Conservation (phyloP, 75 land plant genomes). For the Sequoiadendron giganteum region DNA sequence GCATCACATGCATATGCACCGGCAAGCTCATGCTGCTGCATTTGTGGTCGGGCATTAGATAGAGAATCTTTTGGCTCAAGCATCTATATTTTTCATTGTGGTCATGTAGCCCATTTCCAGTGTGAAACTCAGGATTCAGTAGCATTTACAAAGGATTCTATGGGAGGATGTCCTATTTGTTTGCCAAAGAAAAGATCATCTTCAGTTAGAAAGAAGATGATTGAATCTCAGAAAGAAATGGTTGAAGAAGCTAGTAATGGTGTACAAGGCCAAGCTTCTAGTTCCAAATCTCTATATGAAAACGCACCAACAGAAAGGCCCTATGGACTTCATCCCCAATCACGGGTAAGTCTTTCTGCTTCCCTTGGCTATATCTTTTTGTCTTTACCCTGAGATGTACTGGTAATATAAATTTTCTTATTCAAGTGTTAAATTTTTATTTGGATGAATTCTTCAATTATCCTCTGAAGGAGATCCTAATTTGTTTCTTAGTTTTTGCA, state of each 20-base stretch:
- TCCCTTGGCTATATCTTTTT: background rate
- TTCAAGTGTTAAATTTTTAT: background rate
- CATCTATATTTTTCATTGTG: constrained; percentile 73
- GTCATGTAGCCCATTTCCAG: constrained; percentile 75
- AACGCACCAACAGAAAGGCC: constrained; percentile 33
- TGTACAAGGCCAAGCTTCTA: constrained; percentile 15
- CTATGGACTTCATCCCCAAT: constrained; percentile 43
- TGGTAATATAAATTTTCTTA: background rate
- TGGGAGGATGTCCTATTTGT: constrained; percentile 65
- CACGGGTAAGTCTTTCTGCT: constrained; percentile 37
- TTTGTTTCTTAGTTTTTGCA: constrained; percentile 25
- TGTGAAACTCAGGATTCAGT: constrained; percentile 57
- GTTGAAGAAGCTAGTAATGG: constrained; percentile 23
- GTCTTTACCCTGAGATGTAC: background rate
- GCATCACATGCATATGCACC: constrained; percentile 83
- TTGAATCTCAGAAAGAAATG: constrained; percentile 32
- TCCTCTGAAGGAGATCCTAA: background rate
- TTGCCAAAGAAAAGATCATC: constrained; percentile 50
- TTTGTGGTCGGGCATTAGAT: constrained; percentile 55
- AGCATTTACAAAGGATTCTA: constrained; percentile 10
- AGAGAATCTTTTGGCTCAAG: constrained; percentile 30
- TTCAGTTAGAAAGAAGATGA: constrained; percentile 31
- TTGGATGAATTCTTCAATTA: constrained; percentile 11
- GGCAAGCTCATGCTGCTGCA: constrained; percentile 56
- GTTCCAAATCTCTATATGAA: constrained; percentile 30